Evolutionary conservation across 2,329 filamentous ascomycete genomes (phyloP).

Genomic region (Trichophyton benhamiae): DNA sequence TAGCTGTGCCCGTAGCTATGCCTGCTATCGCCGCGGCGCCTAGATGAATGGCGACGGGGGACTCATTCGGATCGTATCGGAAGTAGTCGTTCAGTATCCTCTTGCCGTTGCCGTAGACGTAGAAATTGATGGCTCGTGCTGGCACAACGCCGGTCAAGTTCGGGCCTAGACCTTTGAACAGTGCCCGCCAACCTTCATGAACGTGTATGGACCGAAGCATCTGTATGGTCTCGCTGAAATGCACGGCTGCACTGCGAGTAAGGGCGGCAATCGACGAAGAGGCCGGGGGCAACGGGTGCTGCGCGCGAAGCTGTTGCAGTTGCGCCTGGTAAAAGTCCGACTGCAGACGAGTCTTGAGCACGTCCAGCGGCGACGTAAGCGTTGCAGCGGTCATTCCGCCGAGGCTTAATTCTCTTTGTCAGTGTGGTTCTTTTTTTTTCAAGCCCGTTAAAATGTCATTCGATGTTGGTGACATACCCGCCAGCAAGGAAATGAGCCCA

Average conservation of each 20-base stretch:
- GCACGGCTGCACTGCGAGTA: constrained; percentile 23
- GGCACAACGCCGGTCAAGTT: constrained; percentile 84
- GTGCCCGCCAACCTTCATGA: constrained; percentile 68
- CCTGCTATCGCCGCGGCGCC: constrained; percentile 65
- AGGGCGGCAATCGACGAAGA: constrained; percentile 34
- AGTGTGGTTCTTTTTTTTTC: constrained; percentile 5
- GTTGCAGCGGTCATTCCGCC: constrained; percentile 85
- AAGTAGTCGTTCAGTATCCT: constrained; percentile 62
- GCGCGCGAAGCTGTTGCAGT: constrained; percentile 31
- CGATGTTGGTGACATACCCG: constrained; percentile 48
- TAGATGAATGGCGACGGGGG: constrained; percentile 61
- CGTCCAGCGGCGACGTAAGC: constrained; percentile 88
- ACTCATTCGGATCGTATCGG: constrained; percentile 28
- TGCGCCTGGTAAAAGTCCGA: constrained; percentile 90
- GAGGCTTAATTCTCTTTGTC: constrained; percentile 40
- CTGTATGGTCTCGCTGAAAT: constrained; percentile 74
- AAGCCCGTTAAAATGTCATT: constrained; percentile 9
- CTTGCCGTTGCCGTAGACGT: constrained; percentile 85
- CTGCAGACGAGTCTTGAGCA: constrained; percentile 84
- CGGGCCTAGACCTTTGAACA: constrained; percentile 88
- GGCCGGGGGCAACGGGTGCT: constrained; percentile 6
- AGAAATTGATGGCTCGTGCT: constrained; percentile 86
- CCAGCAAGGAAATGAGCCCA: constrained; percentile 89
- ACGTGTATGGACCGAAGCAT: constrained; percentile 72
- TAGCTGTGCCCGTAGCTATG: constrained; percentile 76